phyloP scores from a whole-genome alignment of 192 early-diverging fungal species.

The Allomyces macrogynus region DNA sequence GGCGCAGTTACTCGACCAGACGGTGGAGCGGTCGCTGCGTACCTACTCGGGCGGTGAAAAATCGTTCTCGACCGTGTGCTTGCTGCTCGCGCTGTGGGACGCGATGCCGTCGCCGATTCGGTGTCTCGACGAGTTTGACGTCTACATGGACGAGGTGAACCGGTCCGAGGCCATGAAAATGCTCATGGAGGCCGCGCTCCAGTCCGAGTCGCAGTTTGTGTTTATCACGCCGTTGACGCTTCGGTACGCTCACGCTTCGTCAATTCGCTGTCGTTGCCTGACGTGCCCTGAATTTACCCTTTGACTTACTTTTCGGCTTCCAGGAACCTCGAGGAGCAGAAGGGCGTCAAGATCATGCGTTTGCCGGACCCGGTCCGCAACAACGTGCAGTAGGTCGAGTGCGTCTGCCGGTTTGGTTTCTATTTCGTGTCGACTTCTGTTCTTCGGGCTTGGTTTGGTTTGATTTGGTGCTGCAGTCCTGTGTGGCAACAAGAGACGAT shows the following conservation, averaged over 20 bases:
- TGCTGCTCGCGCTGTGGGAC: conserved; percentile 86
- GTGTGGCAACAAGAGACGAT: too few species aligned
- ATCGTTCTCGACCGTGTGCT: conserved; percentile 81
- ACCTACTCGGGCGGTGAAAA: conserved; percentile 93
- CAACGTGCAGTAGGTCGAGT: not conserved
- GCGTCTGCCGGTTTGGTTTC: too few species aligned
- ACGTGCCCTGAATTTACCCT: not conserved
- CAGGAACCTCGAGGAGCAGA: not conserved
- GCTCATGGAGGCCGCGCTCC: conserved; percentile 20
- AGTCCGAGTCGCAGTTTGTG: not conserved
- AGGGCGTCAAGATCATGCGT: not conserved
- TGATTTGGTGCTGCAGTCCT: too few species aligned
- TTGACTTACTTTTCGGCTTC: not conserved
- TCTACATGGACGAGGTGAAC: conserved; percentile 99
- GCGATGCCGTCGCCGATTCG: conserved; percentile 75
- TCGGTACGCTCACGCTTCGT: not conserved
- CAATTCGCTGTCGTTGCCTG: too few species aligned
- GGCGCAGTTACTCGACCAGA: conserved; percentile 13
- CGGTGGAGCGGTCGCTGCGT: conserved; percentile 13
- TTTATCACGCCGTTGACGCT: not conserved
- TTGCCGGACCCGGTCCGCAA: not conserved
- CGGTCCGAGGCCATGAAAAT: conserved; percentile 64
- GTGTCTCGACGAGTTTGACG: conserved; percentile 97
- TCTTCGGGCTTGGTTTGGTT: too few species aligned
- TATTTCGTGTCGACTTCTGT: too few species aligned